Evolutionary conservation across 2,329 filamentous ascomycete genomes (phyloP), one percentile per base, ranked within the genome.

Genomic region (Graphilbum sp.): DNA sequence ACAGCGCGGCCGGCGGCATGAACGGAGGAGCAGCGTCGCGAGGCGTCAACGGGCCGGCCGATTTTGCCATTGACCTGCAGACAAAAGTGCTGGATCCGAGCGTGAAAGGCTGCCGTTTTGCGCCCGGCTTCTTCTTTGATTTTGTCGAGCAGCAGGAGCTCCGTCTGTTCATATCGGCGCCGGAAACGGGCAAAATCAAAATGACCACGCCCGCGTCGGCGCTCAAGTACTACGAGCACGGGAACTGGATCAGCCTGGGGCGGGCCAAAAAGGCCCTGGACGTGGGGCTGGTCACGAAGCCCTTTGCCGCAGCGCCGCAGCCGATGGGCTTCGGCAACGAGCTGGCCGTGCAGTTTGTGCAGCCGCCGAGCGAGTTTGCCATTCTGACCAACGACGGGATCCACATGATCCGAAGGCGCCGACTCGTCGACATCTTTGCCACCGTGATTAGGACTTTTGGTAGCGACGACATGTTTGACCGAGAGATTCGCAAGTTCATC

Each of bases 281-380:
- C 46, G 72, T 95, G 40, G 85, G 86, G 2, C 59, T 86, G 12
- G 73, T 85, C 21, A 83, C 79, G 1, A 69, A 71, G 35, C 72
- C 81, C 0, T 88, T 86, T 48, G 69, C 75, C 15, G 80, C 81
- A 10, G 68, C 75, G 1, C 61, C 60, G 11, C 70, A 73, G 20
- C 81, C 83, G 0, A 54, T 75, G 18, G 88, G 87, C 0, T 96
- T 94, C 50, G 87, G 88, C 11, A 98, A 98, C 49, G 90, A 98
- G 58, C 65, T 96, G 40, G 85, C 90, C 2, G 80, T 93, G n/a
- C 92, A 98, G 49, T 98, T 90, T 49, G 90, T 98, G 50, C 69
- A 82, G 42, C 66, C 76, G 0, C 70, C 80, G 0, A 75, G 79
- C 36, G 88, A 98, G 52, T 76, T 96, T 45, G 90, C 88, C 1